Evolutionary conservation across 225 moss, liverwort and hornwort genomes (phyloP).

Genomic region (Neckera pumila): DNA sequence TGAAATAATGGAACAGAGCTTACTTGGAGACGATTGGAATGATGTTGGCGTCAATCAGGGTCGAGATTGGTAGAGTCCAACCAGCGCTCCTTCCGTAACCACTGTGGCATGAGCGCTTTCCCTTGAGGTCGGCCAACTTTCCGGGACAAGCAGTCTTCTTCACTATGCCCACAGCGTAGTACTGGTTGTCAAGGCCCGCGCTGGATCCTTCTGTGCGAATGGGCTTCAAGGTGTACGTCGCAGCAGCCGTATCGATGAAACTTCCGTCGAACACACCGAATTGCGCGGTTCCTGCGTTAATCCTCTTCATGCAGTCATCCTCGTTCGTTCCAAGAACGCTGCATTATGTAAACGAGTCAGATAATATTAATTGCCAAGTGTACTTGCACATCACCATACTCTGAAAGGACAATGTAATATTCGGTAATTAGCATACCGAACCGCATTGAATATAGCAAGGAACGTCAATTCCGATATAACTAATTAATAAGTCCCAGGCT

Average conservation of each 20-base stretch:
- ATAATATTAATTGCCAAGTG: background rate
- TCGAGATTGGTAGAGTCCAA: constrained; percentile 27
- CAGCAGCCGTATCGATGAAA: constrained; percentile 6
- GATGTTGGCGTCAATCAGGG: constrained; percentile 17
- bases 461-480: background rate
- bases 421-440: background rate
- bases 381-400: background rate
- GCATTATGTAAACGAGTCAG: background rate
- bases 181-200: constrained; percentile 10
- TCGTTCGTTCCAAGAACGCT: background rate
- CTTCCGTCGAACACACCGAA: constrained; percentile 11
- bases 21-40: constrained; percentile 23
- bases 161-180: constrained; percentile 7
- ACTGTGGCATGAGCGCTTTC: constrained; percentile 42
- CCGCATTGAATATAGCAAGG: background rate
- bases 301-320: constrained; percentile 17
- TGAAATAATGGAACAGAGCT: background rate
- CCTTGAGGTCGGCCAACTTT: background rate
- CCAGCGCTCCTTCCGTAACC: constrained; percentile 38
- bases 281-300: constrained; percentile 1
- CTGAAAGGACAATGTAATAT: background rate
- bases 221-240: background rate
- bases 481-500: background rate
- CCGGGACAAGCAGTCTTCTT: constrained; percentile 9
- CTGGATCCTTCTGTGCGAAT: constrained; percentile 23